Evolutionary conservation across 768 basidiomycete species (phyloP), one percentile per base, ranked within the genome.

Genomic region (Mycena floridula): DNA sequence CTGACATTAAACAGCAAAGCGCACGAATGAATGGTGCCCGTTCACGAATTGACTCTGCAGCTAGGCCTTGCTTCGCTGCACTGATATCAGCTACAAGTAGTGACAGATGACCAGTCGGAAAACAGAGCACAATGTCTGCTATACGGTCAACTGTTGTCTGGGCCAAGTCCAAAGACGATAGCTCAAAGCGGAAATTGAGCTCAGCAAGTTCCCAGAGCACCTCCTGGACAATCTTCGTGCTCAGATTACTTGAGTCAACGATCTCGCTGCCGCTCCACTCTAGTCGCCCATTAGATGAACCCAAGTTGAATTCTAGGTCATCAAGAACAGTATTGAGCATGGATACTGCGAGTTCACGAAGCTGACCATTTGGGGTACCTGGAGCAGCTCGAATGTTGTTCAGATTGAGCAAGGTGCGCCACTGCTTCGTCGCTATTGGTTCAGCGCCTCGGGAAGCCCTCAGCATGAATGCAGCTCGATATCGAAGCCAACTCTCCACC

Each of bases 201-300:
- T 60, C 50, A 3, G 43, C 44, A 0, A 58, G 20, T 36, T 57
- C 47, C 52, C 49, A 58, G 6, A 57, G 21, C 27, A 60, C 50
- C 50, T 7, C 28, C 28, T 30, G 28, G 9, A 30, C 28, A 30
- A n/a, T 30, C 28, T n/a, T 30, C n/a, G 9, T 9, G n/a, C n/a
- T n/a, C 28, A 30, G 9, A 30, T 9, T 9, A 30, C 28, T n/a
- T 9, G 9, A 9, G 9, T 30, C 9, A 30, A n/a, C 9, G 9
- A 30, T 9, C n/a, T 9, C n/a, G 9, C 28, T 30, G 9, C 28
- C 28, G 9, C 9, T 30, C 28, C 28, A 30, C 28, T 30, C n/a
- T n/a, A 30, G 28, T 9, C 28, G 28, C 28, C 28, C n/a, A n/a
- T n/a, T 30, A 9, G 9, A 9, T 30, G 28, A 30, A n/a, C 28